Evolutionary conservation across 495 filamentous ascomycete species (phyloP).

Genomic region (Daldinia decipiens): DNA sequence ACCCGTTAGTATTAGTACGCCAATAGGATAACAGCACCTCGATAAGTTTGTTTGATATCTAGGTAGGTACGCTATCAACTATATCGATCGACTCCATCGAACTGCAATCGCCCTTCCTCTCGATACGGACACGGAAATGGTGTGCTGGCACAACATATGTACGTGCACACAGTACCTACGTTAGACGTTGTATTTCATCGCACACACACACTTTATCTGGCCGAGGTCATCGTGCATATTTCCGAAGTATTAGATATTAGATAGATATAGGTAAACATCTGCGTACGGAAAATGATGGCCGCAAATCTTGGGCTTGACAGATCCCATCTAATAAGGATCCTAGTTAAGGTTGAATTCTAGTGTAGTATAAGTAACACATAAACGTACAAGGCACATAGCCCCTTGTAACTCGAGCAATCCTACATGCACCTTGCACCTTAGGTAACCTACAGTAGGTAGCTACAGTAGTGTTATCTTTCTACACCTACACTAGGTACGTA

Average conservation of each 20-base stretch:
- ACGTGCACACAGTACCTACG: slow-evolving; percentile 26
- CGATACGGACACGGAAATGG: slow-evolving; percentile 14
- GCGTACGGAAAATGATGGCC: not conserved
- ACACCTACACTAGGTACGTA: too few species aligned
- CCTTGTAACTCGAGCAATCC: not conserved
- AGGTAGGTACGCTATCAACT: too few species aligned
- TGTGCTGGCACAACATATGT: slow-evolving; percentile 41
- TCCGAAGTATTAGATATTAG: slow-evolving; percentile 1
- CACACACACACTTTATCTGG: slow-evolving; percentile 15
- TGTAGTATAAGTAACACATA: not conserved
- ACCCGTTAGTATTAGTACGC: not conserved
- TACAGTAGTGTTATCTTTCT: slow-evolving; percentile 6
- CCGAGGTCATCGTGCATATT: slow-evolving; percentile 34
- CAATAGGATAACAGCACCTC: slow-evolving; percentile 1
- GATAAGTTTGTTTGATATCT: slow-evolving; percentile 6
- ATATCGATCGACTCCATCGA: slow-evolving; percentile 2
- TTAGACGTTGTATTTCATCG: slow-evolving; percentile 17
- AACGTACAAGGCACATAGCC: slow-evolving; percentile 1
- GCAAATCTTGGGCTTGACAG: slow-evolving; percentile 1
- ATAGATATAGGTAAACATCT: slow-evolving; percentile 7
- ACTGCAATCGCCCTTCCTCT: slow-evolving; percentile 7
- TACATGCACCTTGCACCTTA: not conserved
- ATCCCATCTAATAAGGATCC: slow-evolving; percentile 5
- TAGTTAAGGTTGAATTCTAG: not conserved
- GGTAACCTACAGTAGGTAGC: not conserved